Conservation (phyloP, 768 basidiomycete species). For the Termitomyces heimii region DNA sequence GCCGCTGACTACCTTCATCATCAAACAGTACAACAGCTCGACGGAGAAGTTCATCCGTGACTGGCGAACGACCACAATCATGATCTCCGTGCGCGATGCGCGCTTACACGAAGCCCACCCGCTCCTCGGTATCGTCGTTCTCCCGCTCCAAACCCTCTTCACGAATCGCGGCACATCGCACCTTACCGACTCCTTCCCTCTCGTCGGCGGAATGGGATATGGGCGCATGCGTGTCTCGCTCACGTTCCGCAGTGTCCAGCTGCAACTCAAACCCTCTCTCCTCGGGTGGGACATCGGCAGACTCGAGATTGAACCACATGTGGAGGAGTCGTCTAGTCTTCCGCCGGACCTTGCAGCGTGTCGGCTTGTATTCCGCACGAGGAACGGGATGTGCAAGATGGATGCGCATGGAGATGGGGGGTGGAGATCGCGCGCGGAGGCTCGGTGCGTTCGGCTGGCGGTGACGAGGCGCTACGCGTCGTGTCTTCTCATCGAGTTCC, state of each 20-base stretch:
- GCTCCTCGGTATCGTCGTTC: constrained; percentile 63
- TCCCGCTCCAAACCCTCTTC: constrained; percentile 43
- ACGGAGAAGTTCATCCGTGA: constrained; percentile 68
- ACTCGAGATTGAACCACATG: constrained; percentile 40
- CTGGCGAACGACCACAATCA: constrained; percentile 52
- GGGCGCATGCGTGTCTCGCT: constrained; percentile 60
- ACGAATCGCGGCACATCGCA: constrained; percentile 34
- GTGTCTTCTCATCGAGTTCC: constrained; percentile 32
- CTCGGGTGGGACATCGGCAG: constrained; percentile 69
- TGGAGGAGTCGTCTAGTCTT: constrained; percentile 22
- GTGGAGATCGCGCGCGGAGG: constrained; percentile 26
- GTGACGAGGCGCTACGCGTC: constrained; percentile 35
- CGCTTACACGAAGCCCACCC: constrained; percentile 56
- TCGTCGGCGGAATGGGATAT: constrained; percentile 66
- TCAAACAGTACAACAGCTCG: constrained; percentile 47
- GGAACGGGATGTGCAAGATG: constrained; percentile 31
- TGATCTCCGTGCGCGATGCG: constrained; percentile 61
- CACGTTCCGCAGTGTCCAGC: constrained; percentile 62
- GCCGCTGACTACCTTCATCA: not conserved
- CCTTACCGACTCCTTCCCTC: constrained; percentile 52
- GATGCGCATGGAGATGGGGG: constrained; percentile 20
- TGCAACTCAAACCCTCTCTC: constrained; percentile 48
- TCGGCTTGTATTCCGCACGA: constrained; percentile 33
- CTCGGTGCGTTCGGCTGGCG: constrained; percentile 26
- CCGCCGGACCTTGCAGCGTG: constrained; percentile 31